These are phyloP conservation scores for Fusarium nematophilum DNA, from an alignment of 2,329 filamentous ascomycete species.

Conservation along the genomic window DNA sequence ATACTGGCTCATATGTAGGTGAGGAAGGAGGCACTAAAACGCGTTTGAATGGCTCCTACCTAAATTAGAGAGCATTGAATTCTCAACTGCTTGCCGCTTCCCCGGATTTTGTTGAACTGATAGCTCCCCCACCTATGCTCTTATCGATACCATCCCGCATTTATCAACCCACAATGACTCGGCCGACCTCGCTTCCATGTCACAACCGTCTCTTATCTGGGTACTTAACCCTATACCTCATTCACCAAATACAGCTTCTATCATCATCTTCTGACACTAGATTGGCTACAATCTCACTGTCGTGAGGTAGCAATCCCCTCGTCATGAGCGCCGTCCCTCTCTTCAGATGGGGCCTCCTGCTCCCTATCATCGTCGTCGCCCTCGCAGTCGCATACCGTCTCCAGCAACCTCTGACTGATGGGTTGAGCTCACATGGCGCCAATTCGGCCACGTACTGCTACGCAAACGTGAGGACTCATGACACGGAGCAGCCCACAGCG, in stretches of 20 bases:
- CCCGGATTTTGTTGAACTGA: background rate
- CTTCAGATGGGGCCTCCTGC: constrained; percentile 46
- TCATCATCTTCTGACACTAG: too few species aligned
- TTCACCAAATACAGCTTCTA: background rate
- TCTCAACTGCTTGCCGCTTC: too few species aligned
- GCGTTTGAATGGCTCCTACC: too few species aligned
- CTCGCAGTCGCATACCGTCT: constrained; percentile 49
- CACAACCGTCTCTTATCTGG: background rate
- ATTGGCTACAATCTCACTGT: rapidly evolving
- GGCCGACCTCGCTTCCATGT: constrained; percentile 6
- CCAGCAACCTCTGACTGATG: constrained; percentile 41
- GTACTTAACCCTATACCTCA: background rate
- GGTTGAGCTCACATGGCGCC: constrained; percentile 2
- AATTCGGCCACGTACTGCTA: constrained; percentile 53
- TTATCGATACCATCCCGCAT: constrained; percentile 35
- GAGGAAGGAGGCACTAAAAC: too few species aligned
- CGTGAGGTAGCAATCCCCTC: background rate
- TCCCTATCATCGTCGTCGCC: constrained; percentile 47
- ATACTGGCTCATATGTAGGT: too few species aligned
- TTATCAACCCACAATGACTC: constrained; percentile 17
- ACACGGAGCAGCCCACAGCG: constrained; percentile 50
- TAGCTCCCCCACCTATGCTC: constrained; percentile 10
- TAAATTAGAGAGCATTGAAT: too few species aligned
- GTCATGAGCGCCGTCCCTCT: constrained; percentile 26
- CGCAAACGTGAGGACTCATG: constrained; percentile 51